A percentile compares a stretch with the other conserved stretches of the same genome.
phyloP scores from a whole-genome alignment of 306 rosid species.

The Canavalia ensiformis region DNA sequence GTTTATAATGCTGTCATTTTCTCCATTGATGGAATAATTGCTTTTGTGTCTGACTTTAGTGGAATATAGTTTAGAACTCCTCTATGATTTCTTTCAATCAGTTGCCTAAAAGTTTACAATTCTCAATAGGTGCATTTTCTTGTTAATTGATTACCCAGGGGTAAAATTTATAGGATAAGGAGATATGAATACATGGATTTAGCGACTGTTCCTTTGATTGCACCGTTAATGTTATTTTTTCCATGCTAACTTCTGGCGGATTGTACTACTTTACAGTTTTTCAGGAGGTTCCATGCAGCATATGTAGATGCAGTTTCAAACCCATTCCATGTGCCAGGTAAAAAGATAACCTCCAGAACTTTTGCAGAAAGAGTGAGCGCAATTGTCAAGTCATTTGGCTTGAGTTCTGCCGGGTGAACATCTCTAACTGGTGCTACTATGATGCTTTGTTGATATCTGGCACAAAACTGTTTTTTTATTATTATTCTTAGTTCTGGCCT shows the following conservation, averaged over 20 bases:
- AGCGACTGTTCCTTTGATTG: constrained; percentile 20
- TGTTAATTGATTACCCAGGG: constrained; percentile 6
- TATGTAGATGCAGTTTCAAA: constrained; percentile 95
- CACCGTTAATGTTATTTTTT: constrained; percentile 36
- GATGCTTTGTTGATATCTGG: constrained; percentile 42
- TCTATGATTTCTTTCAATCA: not conserved
- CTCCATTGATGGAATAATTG: not conserved
- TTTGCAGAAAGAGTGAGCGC: constrained; percentile 91
- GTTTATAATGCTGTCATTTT: constrained; percentile 32
- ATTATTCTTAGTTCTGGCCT: constrained; percentile 20
- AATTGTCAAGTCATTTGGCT: constrained; percentile 92
- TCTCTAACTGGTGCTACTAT: constrained; percentile 9
- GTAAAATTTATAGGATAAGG: not conserved
- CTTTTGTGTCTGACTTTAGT: not conserved
- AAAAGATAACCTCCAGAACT: constrained; percentile 89
- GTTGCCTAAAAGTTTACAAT: constrained; percentile 1
- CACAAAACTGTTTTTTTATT: not conserved
- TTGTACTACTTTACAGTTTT: constrained; percentile 62
- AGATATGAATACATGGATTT: constrained; percentile 6
- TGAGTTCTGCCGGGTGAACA: constrained; percentile 69
- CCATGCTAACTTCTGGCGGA: constrained; percentile 28
- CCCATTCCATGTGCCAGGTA: constrained; percentile 93
- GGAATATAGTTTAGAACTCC: not conserved
- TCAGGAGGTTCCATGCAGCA: constrained; percentile 87
- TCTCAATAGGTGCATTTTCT: constrained; percentile 16